Conservation (phyloP, 179 eudicot genomes). For the Pouteria campechiana region DNA sequence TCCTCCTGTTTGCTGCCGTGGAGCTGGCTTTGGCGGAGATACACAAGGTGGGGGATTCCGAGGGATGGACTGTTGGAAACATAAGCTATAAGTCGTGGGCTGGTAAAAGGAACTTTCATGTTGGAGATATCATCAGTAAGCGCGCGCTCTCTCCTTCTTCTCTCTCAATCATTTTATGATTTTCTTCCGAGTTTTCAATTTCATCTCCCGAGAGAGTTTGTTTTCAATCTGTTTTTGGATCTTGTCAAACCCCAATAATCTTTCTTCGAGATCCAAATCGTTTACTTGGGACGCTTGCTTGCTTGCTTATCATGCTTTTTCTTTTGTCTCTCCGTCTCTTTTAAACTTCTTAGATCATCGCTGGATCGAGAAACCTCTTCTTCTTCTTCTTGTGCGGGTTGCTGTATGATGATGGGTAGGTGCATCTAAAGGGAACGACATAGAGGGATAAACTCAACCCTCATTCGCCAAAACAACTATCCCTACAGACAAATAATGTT, state of each 20-base stretch:
- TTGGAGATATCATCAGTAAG: constrained; percentile 70
- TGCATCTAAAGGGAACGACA: too few species aligned
- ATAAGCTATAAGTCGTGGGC: constrained; percentile 79
- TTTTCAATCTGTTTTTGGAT: too few species aligned
- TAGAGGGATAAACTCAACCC: too few species aligned
- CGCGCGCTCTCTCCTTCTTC: background rate
- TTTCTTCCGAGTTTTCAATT: background rate
- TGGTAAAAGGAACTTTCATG: constrained; percentile 47
- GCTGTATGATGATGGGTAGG: too few species aligned
- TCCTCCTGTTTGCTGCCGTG: constrained; percentile 1
- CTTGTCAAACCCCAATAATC: too few species aligned
- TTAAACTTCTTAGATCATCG: background rate
- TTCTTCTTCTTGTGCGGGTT: too few species aligned
- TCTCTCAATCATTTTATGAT: background rate
- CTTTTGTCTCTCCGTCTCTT: background rate
- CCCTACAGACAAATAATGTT: too few species aligned
- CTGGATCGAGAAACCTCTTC: too few species aligned
- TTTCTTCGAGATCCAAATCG: too few species aligned
- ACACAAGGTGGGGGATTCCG: constrained; percentile 71
- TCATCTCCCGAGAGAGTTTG: background rate
- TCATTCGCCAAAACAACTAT: too few species aligned
- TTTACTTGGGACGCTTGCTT: too few species aligned
- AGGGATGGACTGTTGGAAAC: constrained; percentile 89
- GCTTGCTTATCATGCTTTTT: too few species aligned
- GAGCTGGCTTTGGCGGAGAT: constrained; percentile 21